Percentiles rank a stretch among this genome's conserved stretches.
Conservation (phyloP, 2,329 filamentous ascomycete species). For the Rutstroemia sydowiana region DNA sequence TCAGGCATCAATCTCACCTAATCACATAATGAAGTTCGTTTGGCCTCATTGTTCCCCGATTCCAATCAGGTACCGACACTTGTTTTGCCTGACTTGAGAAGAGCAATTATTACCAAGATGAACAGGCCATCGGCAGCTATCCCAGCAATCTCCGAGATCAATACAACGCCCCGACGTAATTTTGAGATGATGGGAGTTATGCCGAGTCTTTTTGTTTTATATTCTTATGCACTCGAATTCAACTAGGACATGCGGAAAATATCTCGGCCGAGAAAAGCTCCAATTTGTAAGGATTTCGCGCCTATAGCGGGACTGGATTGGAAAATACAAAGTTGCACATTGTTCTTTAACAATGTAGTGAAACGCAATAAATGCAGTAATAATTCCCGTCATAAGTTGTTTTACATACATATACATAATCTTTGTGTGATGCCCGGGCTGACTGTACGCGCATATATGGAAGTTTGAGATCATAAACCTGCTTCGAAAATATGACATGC, state of each 20-base stretch:
- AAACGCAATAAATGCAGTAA: neutral
- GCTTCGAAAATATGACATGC: too few relatives aligned
- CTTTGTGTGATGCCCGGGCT: too few relatives aligned
- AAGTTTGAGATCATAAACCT: neutral
- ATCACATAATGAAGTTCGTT: neutral
- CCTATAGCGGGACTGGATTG: too few relatives aligned
- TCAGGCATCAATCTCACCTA: neutral
- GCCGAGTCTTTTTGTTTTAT: too few relatives aligned
- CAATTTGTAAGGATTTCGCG: too few relatives aligned
- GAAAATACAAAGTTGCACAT: neutral
- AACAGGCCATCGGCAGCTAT: neutral
- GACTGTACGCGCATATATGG: neutral
- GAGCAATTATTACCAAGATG: too few relatives aligned
- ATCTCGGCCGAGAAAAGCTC: neutral
- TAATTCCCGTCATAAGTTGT: neutral
- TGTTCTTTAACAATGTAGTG: neutral
- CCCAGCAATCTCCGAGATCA: neutral
- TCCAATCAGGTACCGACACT: neutral
- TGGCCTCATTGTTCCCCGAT: neutral
- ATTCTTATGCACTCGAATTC: too few relatives aligned
- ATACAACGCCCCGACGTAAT: neutral
- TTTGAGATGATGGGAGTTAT: neutral
- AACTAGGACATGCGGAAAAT: too few relatives aligned
- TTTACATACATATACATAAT: too few relatives aligned
- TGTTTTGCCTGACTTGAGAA: neutral